phyloP scores from a whole-genome alignment of 2,329 filamentous ascomycete genomes.

The Hirsutella thompsonii region DNA sequence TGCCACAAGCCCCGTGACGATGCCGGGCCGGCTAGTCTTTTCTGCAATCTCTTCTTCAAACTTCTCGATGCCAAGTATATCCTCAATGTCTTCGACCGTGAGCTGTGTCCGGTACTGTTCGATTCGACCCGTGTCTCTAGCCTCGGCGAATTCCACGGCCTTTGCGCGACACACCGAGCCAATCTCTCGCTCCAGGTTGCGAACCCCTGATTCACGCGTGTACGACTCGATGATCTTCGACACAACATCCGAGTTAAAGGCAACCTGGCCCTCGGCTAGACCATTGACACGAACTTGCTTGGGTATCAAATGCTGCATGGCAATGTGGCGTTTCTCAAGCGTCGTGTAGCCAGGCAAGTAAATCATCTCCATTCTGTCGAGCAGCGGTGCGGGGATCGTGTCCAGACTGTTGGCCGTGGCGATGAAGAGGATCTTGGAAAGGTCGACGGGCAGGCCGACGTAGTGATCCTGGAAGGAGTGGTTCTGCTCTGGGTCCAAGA shows the following conservation, averaged over 20 bases:
- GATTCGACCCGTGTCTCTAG: constrained; percentile 58
- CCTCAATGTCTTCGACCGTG: constrained; percentile 69
- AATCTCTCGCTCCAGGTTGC: constrained; percentile 91
- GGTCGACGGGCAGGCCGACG: constrained; percentile 85
- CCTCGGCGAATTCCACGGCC: constrained; percentile 88
- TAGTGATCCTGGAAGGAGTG: constrained; percentile 93
- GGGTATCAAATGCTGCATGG: constrained; percentile 81
- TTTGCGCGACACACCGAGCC: constrained; percentile 90
- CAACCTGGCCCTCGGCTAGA: constrained; percentile 60
- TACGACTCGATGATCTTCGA: constrained; percentile 95
- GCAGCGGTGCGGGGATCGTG: constrained; percentile 83
- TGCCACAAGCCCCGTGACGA: constrained; percentile 91
- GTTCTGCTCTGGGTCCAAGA: constrained; percentile 95
- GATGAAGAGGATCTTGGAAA: constrained; percentile 95
- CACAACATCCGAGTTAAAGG: constrained; percentile 70
- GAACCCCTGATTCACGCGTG: constrained; percentile 90
- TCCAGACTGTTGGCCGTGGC: constrained; percentile 92
- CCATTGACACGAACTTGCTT: constrained; percentile 93
- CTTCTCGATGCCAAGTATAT: constrained; percentile 82
- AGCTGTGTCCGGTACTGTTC: constrained; percentile 63
- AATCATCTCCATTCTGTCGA: constrained; percentile 97
- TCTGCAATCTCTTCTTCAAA: constrained; percentile 95
- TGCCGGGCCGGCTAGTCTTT: constrained; percentile 68
- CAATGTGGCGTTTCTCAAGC: constrained; percentile 92
- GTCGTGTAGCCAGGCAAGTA: constrained; percentile 91